phyloP scores from a whole-genome alignment of 305 asterid species.

The Fraxinus velutina region DNA sequence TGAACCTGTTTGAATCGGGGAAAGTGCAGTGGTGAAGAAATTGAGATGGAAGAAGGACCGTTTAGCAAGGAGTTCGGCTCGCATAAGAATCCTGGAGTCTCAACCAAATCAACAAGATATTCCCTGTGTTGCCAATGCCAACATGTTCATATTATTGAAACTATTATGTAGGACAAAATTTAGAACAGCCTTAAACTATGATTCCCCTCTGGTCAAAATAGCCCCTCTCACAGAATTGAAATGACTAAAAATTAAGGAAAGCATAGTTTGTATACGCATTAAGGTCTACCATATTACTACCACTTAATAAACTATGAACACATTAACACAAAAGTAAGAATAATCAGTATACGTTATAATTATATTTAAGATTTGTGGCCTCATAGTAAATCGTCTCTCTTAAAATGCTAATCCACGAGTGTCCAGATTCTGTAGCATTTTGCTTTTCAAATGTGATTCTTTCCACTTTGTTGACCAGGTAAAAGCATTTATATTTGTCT shows the following conservation, averaged over 20 bases:
- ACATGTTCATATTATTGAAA: conserved; percentile 25
- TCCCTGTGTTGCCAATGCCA: conserved; percentile 58
- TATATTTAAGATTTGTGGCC: neutral
- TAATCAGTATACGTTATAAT: neutral
- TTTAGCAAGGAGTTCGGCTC: conserved; percentile 94
- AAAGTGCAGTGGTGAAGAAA: conserved; percentile 90
- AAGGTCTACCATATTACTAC: neutral
- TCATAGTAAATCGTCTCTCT: neutral
- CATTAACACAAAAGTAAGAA: neutral
- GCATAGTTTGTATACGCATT: conserved; percentile 2
- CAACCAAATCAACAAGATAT: conserved; percentile 79
- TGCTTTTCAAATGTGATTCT: conserved; percentile 6
- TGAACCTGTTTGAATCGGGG: conserved; percentile 78
- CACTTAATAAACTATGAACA: conserved; percentile 6
- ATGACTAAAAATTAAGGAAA: conserved; percentile 14
- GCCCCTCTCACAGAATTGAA: conserved; percentile 9
- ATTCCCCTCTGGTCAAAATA: conserved; percentile 8
- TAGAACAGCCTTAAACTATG: neutral
- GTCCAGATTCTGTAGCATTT: neutral
- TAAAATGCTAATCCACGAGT: neutral
- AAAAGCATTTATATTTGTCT: conserved; percentile 11
- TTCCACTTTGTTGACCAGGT: conserved; percentile 14
- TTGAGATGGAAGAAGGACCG: conserved; percentile 88
- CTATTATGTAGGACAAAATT: neutral
- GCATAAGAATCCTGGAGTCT: conserved; percentile 72